Conservation (phyloP, 169 alveolate species). For the Prorocentrum cordatum region DNA sequence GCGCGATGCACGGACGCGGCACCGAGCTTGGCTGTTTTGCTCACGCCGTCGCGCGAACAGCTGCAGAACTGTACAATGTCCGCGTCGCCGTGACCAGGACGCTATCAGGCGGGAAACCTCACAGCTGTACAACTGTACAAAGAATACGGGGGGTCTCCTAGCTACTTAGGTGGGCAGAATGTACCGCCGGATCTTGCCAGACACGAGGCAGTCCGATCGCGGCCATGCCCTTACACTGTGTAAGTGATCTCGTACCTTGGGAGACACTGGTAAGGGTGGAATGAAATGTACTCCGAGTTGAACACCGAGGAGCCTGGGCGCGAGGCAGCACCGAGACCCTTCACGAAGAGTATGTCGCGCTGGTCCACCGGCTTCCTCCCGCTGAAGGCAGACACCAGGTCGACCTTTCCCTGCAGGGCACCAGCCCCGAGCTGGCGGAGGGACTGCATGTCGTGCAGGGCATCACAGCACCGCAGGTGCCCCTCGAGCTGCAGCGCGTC, state of each 20-base stretch:
- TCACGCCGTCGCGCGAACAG: no score
- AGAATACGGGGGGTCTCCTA: no score
- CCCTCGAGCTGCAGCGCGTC: neutral
- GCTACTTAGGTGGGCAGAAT: no score
- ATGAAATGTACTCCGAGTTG: neutral
- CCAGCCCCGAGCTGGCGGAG: neutral
- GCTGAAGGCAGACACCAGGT: neutral
- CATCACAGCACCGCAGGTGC: neutral
- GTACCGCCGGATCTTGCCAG: no score
- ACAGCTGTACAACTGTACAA: no score
- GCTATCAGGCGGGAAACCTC: no score
- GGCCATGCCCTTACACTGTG: no score
- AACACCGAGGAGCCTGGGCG: neutral
- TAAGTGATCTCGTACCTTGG: neutral
- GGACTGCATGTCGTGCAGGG: neutral
- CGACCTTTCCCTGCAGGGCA: neutral
- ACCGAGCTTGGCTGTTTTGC: no score
- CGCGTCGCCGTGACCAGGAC: no score
- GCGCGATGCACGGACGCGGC: no score
- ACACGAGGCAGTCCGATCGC: no score
- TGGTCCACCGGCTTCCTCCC: neutral
- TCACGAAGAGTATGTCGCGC: neutral
- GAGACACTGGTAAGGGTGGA: neutral
- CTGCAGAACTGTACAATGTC: no score
- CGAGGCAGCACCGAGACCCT: neutral